These are phyloP conservation scores for Epichloe coenophiala DNA, from an alignment of 2,329 filamentous ascomycete species.

Conservation along the genomic window DNA sequence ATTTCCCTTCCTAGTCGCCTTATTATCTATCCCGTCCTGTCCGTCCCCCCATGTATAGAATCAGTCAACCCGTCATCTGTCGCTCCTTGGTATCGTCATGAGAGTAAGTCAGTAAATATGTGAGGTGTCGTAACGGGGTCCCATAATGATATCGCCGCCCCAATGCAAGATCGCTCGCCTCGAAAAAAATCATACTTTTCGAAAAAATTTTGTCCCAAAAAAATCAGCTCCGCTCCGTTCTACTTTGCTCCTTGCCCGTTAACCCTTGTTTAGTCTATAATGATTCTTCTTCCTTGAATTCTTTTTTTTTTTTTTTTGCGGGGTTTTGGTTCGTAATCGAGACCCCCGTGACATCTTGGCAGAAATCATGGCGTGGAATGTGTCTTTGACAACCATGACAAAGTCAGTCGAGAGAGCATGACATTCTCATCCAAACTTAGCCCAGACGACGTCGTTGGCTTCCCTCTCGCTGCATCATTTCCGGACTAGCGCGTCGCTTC, in stretches of 20 bases:
- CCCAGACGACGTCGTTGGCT: slow-evolving; percentile 27
- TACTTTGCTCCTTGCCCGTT: background rate
- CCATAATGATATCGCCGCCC: slow-evolving; percentile 1
- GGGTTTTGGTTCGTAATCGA: background rate
- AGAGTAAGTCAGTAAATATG: background rate
- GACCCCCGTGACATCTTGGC: no score
- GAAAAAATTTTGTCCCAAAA: background rate
- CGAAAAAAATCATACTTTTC: background rate
- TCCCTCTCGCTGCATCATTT: slow-evolving; percentile 30
- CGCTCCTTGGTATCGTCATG: slow-evolving; percentile 2
- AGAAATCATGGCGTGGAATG: background rate
- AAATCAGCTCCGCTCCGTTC: background rate
- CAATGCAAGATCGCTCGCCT: slow-evolving; percentile 6
- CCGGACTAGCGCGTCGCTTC: slow-evolving; percentile 40
- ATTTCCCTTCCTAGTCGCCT: background rate
- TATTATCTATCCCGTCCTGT: background rate
- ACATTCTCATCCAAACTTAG: background rate
- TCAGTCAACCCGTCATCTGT: background rate
- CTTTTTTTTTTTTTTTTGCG: no score
- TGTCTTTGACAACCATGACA: background rate
- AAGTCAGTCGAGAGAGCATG: background rate
- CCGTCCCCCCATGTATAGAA: background rate
- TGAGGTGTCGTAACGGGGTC: background rate
- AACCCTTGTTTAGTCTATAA: background rate
- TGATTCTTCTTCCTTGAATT: background rate